These are phyloP conservation scores for Phylloporus rhodoxanthus DNA, from an alignment of 768 basidiomycete species.

Conservation along the genomic window DNA sequence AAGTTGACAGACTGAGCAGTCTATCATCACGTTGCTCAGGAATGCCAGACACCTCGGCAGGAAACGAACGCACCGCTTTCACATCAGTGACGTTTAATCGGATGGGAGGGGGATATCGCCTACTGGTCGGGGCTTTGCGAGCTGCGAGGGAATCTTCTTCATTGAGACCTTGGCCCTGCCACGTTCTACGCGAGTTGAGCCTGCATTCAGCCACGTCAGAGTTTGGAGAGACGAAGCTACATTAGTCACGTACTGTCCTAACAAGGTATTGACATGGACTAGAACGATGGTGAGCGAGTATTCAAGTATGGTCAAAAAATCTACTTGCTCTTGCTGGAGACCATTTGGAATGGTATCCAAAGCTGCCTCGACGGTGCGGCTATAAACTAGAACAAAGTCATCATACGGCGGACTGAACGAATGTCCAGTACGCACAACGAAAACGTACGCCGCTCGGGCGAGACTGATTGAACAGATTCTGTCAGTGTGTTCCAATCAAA, in stretches of 20 bases:
- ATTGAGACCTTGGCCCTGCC: slow-evolving; percentile 18
- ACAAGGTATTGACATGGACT: slow-evolving; percentile 28
- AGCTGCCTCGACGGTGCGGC: slow-evolving; percentile 14
- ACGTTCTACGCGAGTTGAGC: slow-evolving; percentile 21
- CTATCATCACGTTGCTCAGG: slow-evolving; percentile 4
- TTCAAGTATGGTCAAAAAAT: neutral
- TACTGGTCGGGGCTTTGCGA: neutral
- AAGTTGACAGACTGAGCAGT: slow-evolving; percentile 14
- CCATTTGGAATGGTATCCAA: slow-evolving; percentile 29
- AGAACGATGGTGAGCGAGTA: neutral
- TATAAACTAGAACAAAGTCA: slow-evolving; percentile 19
- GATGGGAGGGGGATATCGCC: slow-evolving; percentile 5
- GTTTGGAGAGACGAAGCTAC: neutral
- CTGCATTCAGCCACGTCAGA: slow-evolving; percentile 12
- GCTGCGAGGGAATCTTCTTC: slow-evolving; percentile 18
- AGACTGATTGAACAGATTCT: slow-evolving; percentile 5
- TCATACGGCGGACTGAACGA: neutral
- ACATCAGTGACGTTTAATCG: slow-evolving; percentile 7
- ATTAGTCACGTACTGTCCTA: slow-evolving; percentile 19
- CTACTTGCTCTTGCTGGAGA: slow-evolving; percentile 19
- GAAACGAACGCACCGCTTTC: slow-evolving; percentile 14
- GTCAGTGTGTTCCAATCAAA: neutral
- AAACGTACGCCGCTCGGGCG: slow-evolving; percentile 15
- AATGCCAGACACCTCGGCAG: neutral
- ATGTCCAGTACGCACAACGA: slow-evolving; percentile 14